phyloP scores from a whole-genome alignment of 352 stramenopile species.

The Globisporangium cederbergense region DNA sequence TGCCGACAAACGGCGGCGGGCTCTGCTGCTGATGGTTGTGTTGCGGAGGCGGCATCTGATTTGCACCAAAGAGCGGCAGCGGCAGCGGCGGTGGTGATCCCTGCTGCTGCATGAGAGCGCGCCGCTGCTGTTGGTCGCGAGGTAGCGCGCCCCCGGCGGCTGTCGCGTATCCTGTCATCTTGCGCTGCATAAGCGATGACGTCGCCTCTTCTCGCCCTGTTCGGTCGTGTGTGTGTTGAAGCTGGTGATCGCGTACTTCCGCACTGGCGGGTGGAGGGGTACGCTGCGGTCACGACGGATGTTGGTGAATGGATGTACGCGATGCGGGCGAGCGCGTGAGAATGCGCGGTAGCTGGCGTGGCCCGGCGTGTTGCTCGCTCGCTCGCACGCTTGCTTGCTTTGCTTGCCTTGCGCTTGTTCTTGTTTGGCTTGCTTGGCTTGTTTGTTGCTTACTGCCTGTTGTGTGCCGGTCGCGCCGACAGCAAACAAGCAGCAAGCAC shows the following conservation, averaged over 20 bases:
- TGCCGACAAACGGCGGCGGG: constrained; percentile 22
- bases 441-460: not conserved
- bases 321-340: not conserved
- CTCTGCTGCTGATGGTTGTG: constrained; percentile 18
- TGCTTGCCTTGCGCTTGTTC: constrained; percentile 1
- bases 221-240: too few relatives aligned
- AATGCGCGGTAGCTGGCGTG: not conserved
- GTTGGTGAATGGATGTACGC: not conserved
- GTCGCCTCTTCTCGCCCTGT: not conserved
- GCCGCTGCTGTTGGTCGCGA: constrained; percentile 14
- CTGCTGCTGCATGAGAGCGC: constrained; percentile 12
- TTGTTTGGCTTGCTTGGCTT: not conserved
- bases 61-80: not conserved
- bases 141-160: constrained; percentile 4
- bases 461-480: not conserved
- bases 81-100: not conserved
- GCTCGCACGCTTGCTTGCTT: not conserved
- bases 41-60: constrained; percentile 2
- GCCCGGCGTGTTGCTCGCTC: not conserved
- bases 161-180: constrained; percentile 12
- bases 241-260: not conserved
- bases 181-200: constrained; percentile 13
- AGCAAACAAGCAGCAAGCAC: too few relatives aligned
- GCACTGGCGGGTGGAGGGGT: not conserved
- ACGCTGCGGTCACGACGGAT: not conserved